Evolutionary conservation across 2,329 filamentous ascomycete genomes (phyloP).

Genomic region (Metarhizium album): DNA sequence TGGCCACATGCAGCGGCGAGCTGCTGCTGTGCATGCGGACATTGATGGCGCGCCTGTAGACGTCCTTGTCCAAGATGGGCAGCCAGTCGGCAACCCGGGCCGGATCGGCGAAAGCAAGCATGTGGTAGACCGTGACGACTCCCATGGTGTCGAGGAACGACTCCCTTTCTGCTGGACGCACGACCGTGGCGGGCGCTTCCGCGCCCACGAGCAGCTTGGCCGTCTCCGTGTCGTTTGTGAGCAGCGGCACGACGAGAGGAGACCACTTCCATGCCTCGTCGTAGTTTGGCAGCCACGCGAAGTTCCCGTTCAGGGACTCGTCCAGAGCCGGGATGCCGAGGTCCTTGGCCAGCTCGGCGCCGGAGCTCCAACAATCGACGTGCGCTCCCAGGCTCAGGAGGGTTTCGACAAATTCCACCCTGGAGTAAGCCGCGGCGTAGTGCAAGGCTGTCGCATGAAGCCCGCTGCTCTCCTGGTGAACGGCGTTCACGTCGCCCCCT

Average conservation of each 20-base stretch:
- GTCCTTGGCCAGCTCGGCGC: not conserved
- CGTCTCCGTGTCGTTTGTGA: not conserved
- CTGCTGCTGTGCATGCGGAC: not conserved
- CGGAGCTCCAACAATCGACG: not conserved
- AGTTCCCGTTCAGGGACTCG: not conserved
- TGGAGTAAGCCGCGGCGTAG: not conserved
- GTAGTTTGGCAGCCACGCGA: too few relatives aligned
- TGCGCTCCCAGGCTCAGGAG: slow-evolving; percentile 1
- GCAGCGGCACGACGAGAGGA: slow-evolving; percentile 1
- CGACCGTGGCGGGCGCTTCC: not conserved
- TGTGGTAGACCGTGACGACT: not conserved
- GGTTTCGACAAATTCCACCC: not conserved
- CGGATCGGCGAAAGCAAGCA: not conserved
- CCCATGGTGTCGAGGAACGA: not conserved
- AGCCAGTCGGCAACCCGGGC: not conserved
- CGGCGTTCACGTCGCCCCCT: slow-evolving; percentile 1
- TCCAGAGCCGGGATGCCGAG: not conserved
- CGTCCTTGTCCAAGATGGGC: not conserved
- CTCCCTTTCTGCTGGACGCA: not conserved
- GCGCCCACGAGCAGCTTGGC: not conserved
- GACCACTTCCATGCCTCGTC: not conserved
- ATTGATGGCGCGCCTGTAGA: not conserved
- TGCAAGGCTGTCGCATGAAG: slow-evolving; percentile 1
- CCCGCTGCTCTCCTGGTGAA: not conserved
- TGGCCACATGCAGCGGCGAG: not conserved